Evolutionary conservation across 305 asterid species (phyloP), one percentile per base, ranked within the genome.

Genomic region (Fraxinus greggii): DNA sequence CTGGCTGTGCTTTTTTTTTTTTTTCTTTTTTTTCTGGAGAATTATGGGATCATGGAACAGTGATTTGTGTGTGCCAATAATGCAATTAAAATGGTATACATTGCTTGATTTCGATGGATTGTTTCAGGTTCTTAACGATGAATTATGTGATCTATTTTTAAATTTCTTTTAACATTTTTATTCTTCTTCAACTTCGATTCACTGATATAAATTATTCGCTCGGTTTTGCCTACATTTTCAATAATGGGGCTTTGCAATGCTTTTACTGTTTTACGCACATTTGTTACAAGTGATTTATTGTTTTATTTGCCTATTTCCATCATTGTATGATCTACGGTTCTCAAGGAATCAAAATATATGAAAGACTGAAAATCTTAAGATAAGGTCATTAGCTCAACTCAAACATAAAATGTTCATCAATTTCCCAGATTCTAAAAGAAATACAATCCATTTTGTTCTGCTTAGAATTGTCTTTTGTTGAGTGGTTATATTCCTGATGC

Each of bases 31-130:
- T 17, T 21, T 31, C 24, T 29, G 51, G 65, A 26, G n/a, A 38
- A 48, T 36, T 32, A 1, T 38, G 59, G 38, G 79, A 78, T 81
- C 65, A 7, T 61, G 80, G 45, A 63, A 59, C 29, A 19, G 13
- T 26, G n/a, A 79, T 24, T 35, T 40, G 4, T 24, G 35, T 36
- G 1, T 79, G 72, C 65, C 29, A 79, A 77, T 59, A 45, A 51
- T 80, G 80, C 72, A 65, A 67, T 79, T 79, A 24, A 19, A 75
- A 72, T 72, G 72, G 84, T 78, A 48, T 35, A 19, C 63, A 31
- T 75, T 73, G 21, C 54, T 21, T 81, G 35, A 28, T 26, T 70
- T 70, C 7, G 24, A 31, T 17, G 42, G 19, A 17, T 32, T 15
- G 45, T 31, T 67, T 70, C 42, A 31, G 13, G 23, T 69, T 15